Evolutionary conservation across 129 eudicot genomes (phyloP).

Genomic region (Flaveria trinervia): DNA sequence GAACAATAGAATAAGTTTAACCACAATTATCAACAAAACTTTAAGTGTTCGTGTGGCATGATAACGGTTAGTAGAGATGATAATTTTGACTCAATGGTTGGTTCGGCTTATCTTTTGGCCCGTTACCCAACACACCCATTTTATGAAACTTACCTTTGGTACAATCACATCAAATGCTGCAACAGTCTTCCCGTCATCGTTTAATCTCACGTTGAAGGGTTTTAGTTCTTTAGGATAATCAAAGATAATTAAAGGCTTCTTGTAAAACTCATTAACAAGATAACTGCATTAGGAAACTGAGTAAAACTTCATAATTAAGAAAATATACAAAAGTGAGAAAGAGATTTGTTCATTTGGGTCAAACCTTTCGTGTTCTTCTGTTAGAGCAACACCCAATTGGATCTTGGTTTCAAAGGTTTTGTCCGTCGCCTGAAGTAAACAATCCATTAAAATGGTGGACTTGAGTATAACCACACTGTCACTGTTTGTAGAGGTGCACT

Average conservation of each 20-base stretch:
- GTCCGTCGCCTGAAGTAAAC: slow-evolving; percentile 46
- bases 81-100: background rate
- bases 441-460: background rate
- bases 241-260: slow-evolving; percentile 62
- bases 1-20: background rate
- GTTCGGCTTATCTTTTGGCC: background rate
- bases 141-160: slow-evolving; percentile 57
- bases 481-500: too few relatives aligned
- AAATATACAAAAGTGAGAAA: background rate
- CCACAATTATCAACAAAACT: background rate
- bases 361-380: slow-evolving; percentile 86
- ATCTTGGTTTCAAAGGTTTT: slow-evolving; percentile 47
- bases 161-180: slow-evolving; percentile 75
- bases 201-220: slow-evolving; percentile 68
- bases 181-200: slow-evolving; percentile 81
- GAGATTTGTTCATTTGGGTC: background rate
- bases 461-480: too few relatives aligned
- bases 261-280: slow-evolving; percentile 69
- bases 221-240: slow-evolving; percentile 68
- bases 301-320: background rate
- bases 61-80: background rate
- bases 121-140: background rate
- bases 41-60: background rate
- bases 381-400: slow-evolving; percentile 56
- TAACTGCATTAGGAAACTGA: slow-evolving; percentile 42